Base-by-base conservation (phyloP, 2,329 filamentous ascomycete species). In the Beauveria scarabaeidicola region DNA sequence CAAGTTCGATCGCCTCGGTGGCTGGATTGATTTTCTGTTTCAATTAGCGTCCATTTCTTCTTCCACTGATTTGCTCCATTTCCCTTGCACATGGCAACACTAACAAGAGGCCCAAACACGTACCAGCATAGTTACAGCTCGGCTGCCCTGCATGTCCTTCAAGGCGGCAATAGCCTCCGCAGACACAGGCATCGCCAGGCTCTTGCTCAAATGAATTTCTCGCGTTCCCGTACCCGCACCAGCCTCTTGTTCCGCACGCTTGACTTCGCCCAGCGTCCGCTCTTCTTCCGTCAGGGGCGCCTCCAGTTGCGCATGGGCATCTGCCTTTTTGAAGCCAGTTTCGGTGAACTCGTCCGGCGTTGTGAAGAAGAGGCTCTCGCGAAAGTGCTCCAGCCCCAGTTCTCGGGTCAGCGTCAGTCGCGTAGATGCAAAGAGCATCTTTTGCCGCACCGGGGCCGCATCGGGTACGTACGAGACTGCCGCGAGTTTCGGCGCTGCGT, bases 351-450 rank as follows among this genome's bases (percentile, higher is more conserved):
- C 90, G 21, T 84, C 81, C 25, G 84, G 76, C 44, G 80, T 82
- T 1, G 88, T 93, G 11, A 81, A 83, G 69, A 92, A 91, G 46
- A 93, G 78, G 25, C 83, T 88, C 70, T 92, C 88, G 55, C 86
- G 78, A 73, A 94, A 93, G 67, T 90, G 81, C 71, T 94, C 89
- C 58, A 84, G 82, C 50, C 90, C 90, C 10, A 94, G 78, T 73
- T 93, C 89, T 46, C 89, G 82, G 53, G 87, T 82, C 1, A 94
- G 79, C 0, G 89, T 89, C 66, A 92, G 77, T 10, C 89, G 82
- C 29, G 90, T 92, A 25, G 85, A 83, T 6, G 90, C 89, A 71
- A 93, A 92, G 23, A 94, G 81, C 87, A 90, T 94, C 79, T 94
- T 94, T 71, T 91, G 87, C 43, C 90, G 85, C 60, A 94, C 89